These are phyloP conservation scores for Tricholoma matsutake DNA, from an alignment of 768 basidiomycete genomes.

Conservation along the genomic window DNA sequence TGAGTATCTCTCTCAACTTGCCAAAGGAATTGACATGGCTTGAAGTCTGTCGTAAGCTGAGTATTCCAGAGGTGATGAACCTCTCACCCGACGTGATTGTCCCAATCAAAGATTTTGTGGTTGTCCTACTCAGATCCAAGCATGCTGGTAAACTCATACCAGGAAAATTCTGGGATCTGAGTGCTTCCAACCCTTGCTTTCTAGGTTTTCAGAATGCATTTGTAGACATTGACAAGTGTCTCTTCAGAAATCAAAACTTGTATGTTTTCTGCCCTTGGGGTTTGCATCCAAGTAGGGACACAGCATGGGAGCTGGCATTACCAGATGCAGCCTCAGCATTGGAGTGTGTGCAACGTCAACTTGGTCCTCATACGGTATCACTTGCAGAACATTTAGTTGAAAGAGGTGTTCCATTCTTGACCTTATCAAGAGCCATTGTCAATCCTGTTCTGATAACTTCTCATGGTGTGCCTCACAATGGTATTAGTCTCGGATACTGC, in stretches of 20 bases:
- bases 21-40: not conserved
- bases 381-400: not conserved
- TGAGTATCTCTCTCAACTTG: not conserved
- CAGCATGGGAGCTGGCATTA: not conserved
- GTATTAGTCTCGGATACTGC: constrained; percentile 4
- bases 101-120: not conserved
- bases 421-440: not conserved
- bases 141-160: not conserved
- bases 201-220: not conserved
- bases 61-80: not conserved
- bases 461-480: not conserved
- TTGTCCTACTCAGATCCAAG: not conserved
- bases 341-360: not conserved
- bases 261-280: not conserved
- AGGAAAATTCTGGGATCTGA: constrained; percentile 2
- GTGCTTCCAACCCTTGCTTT: not conserved
- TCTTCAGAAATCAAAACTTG: not conserved
- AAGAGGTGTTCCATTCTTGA: not conserved
- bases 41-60: not conserved
- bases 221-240: not conserved
- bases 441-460: not conserved
- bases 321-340: constrained; percentile 2
- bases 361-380: not conserved
- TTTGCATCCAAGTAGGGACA: constrained; percentile 1
- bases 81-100: not conserved